Evolutionary conservation across 2,329 filamentous ascomycete species (phyloP), one percentile per base, ranked within the genome.

Genomic region (Aspergillus terreus): DNA sequence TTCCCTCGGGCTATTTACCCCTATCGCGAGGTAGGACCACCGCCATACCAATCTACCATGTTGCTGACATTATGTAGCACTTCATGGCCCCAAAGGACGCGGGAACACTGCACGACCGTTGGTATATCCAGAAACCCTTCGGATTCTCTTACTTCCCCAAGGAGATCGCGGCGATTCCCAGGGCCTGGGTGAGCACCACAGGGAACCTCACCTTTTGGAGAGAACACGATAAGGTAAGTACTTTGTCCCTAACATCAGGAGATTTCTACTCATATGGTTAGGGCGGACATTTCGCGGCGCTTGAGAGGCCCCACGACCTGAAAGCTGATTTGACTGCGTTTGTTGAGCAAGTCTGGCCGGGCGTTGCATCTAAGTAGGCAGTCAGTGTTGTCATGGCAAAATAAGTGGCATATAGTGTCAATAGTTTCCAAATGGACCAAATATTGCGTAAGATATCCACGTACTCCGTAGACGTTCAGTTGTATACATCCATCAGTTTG

Each of bases 231-330:
- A 62, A 59, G 54, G 69, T 71, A 61, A 38, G 58, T 6, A 30
- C 10, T 44, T 2, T 33, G 9, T 21, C 42, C 38, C n/a, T 9
- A 14, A n/a, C 23, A n/a, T 19, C 12, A 32, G 33, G 14, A 19
- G 7, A 5, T 7, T 6, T 10, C 15, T 25, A 27, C 46, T 44
- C 21, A 49, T 32, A 44, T 2, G 38, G 4, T 12, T 62, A 69
- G 59, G 81, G 81, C 14, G 80, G 81, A 0, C 80, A 82, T 64
- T 82, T 82, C 59, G 78, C 81, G 1, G 66, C 71, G 0, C 62
- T 74, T 9, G 74, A 78, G 38, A 71, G 74, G 19, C 72, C 72
- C 0, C 59, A 69, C 52, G 61, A 71, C 1, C 58, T 80, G 43
- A 74, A 77, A 54, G 69, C 69, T 10, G 75, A 76, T 47, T 60